Evolutionary conservation across 2,329 filamentous ascomycete genomes (phyloP).

Genomic region (Stagonosporopsis vannaccii): DNA sequence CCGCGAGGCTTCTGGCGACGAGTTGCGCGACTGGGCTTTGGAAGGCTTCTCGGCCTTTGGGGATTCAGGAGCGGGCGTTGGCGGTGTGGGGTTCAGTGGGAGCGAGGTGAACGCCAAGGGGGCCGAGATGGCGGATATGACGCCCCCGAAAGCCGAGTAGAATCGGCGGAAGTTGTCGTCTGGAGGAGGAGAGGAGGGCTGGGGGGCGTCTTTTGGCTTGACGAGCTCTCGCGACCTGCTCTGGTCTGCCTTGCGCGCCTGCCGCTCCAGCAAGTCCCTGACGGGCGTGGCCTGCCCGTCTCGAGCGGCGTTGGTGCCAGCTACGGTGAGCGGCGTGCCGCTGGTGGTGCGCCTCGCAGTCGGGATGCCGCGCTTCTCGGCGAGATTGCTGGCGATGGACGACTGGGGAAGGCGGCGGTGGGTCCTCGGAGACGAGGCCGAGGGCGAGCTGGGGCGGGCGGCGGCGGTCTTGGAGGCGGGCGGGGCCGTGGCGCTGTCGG

Average conservation of each 20-base stretch:
- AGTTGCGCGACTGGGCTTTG: constrained; percentile 32
- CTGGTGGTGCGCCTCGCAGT: constrained; percentile 65
- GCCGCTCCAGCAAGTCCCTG: constrained; percentile 43
- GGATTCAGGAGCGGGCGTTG: constrained; percentile 38
- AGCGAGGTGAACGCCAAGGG: constrained; percentile 92
- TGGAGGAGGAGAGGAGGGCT: constrained; percentile 35
- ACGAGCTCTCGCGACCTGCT: constrained; percentile 22
- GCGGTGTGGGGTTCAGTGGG: constrained; percentile 63
- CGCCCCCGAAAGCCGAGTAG: constrained; percentile 87
- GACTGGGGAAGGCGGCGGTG: constrained; percentile 67
- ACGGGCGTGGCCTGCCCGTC: constrained; percentile 42
- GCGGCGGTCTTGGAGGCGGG: constrained; percentile 28
- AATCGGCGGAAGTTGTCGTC: constrained; percentile 90
- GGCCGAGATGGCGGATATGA: constrained; percentile 88
- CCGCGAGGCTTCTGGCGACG: constrained; percentile 40
- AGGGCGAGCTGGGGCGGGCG: constrained; percentile 39
- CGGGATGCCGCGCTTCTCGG: constrained; percentile 81
- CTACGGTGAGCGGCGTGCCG: constrained; percentile 76
- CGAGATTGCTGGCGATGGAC: constrained; percentile 87
- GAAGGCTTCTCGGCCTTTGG: constrained; percentile 30
- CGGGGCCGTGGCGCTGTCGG: constrained; percentile 15
- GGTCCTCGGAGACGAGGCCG: constrained; percentile 45
- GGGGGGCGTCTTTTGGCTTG: constrained; percentile 21
- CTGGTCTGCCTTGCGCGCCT: constrained; percentile 38
- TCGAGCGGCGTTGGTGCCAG: constrained; percentile 71